These are phyloP conservation scores for Letharia columbiana DNA, from an alignment of 495 filamentous ascomycete genomes.

Conservation along the genomic window DNA sequence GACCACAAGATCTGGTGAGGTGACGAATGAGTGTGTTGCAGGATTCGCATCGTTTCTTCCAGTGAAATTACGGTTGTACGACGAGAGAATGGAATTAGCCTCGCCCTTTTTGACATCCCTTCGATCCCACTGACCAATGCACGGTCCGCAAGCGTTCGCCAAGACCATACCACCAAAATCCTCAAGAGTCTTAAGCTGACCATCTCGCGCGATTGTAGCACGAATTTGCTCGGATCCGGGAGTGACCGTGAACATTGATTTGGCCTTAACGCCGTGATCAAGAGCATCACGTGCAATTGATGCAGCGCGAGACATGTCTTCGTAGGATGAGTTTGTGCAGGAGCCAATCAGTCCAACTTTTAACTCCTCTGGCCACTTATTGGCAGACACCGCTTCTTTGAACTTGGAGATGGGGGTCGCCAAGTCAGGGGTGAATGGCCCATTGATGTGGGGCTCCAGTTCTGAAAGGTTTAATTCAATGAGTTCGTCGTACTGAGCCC, in stretches of 20 bases:
- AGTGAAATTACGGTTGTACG: constrained; percentile 99
- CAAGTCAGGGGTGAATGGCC: constrained; percentile 98
- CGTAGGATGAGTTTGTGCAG: constrained; percentile 99
- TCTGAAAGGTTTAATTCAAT: constrained; percentile 91
- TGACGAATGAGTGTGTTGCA: constrained; percentile 95
- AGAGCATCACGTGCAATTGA: constrained; percentile 93
- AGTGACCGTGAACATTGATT: constrained; percentile 88
- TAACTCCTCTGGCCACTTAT: constrained; percentile 94
- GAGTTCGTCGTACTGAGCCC: constrained; percentile 92
- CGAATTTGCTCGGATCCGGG: constrained; percentile 97
- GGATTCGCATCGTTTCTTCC: constrained; percentile 99
- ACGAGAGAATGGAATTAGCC: constrained; percentile 90
- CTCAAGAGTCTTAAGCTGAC: constrained; percentile 92
- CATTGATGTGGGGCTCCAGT: constrained; percentile 97
- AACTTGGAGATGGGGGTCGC: constrained; percentile 97
- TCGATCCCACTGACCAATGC: constrained; percentile 87
- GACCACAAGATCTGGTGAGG: constrained; percentile 87
- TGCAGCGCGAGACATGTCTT: constrained; percentile 95
- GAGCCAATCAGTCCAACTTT: constrained; percentile 96
- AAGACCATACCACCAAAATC: constrained; percentile 95
- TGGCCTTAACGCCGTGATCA: constrained; percentile 87
- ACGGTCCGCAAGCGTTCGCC: constrained; percentile 88
- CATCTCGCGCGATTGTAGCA: constrained; percentile 89
- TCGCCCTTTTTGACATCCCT: constrained; percentile 93
- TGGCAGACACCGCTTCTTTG: constrained; percentile 83